Base-by-base conservation (phyloP, 257 asterid species). In the Salvia rosmarinus region DNA sequence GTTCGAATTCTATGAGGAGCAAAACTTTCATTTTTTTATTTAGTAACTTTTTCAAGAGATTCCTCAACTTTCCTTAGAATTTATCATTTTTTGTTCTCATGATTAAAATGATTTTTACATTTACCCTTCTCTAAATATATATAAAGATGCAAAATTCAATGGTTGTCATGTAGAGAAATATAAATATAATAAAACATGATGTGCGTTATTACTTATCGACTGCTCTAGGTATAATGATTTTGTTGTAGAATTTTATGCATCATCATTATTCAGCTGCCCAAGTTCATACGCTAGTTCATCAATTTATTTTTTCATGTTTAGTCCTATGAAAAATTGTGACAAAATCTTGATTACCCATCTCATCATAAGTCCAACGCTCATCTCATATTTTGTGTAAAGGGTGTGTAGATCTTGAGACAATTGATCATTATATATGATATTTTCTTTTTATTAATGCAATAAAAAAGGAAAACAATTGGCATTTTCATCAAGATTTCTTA, bases 161-260 rank as follows among this genome's bases (percentile, higher is more conserved):
- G 55, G 10, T 30, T 16, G 16, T 66, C 42, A 49, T 20, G 30
- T 12, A 43, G 21, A 30, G 6, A 7, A 12, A 11, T 56, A 12
- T 64, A 46, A 16, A 75, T 60, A 65, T 75, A 67, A 56, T 47
- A 34, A 67, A 67, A 76, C 17, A 25, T 54, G 12, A 16, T 46
- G 63, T 55, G 64, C 67, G 55, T 50, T 69, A 76, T 43, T 70
- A 56, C 54, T 54, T 35, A 23, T 63, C 75, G 66, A 61, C 71
- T 67, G 68, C 55, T 52, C 28, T 14, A 9, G 34, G 19, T 37
- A n/a, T 34, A 47, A 78, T 78, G 59, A 78, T 78, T 68, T 54
- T 78, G 62, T 32, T 21, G 32, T 19, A 62, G 67, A 78, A 77
- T 10, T 49, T 60, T n/a, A 67, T 68, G 49, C 37, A 69, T 50